Base-by-base conservation (phyloP, 805 yeast genomes). In the Debaryomyces hansenii region DNA sequence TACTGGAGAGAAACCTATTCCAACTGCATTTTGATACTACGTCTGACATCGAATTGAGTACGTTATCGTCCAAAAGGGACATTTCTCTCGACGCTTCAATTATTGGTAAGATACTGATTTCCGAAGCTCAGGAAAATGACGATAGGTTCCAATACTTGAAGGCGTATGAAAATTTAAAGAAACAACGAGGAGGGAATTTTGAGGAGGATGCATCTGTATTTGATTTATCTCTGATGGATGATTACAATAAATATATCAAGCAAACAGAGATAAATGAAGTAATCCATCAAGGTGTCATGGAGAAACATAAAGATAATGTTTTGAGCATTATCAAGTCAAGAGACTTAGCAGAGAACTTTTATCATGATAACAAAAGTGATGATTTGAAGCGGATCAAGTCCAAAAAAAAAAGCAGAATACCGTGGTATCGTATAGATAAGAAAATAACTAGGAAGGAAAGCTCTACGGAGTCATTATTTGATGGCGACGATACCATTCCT, bases 211-310 rank as follows among this genome's bases (percentile, higher is more conserved):
- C 53, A 6, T 66, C 72, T 0, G 54, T 66, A 4, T 68, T 70
- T 45, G 58, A 56, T 6, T 52, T 70, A 14, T 59, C 70, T 1
- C 44, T 55, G 5, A 51, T 71, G 15, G 70, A 67, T 49, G 78
- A 72, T 47, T 72, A 60, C 51, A 52, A 50, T 36, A 59, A 53
- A 36, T 72, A 63, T 46, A 59, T 68, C 10, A 63, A 62, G 44
- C 63, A 64, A 53, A 62, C 70, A 20, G 67, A 66, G 40, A 45
- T 71, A 27, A 64, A 70, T 47, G 70, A 72, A 41, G 41, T 43
- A 20, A 68, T 70, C 34, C 59, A 58, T 29, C 50, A 57, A 4
- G 55, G 57, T 45, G 47, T 59, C 31, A 41, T 38, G 15, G 44
- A 46, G 20, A 45, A 38, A 14, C 14, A 42, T 11, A 48, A 35